Base-by-base conservation (phyloP, 2,329 filamentous ascomycete genomes). In the Chrysosporium queenslandicum region DNA sequence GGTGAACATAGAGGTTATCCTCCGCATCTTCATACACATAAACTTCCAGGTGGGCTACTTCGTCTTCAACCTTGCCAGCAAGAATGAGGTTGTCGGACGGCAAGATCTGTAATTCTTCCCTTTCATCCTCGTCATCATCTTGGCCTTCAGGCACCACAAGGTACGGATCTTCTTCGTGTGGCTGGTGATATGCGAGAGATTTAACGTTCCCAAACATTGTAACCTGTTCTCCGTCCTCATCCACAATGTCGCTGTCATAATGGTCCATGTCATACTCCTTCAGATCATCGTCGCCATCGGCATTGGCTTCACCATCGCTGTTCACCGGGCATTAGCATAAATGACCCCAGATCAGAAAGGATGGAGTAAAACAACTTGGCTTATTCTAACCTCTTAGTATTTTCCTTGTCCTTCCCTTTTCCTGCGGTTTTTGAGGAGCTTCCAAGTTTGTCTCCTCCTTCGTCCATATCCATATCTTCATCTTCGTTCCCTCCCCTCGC, bases 1-100 rank as follows among this genome's bases (percentile, higher is more conserved):
- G 92, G 73, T 98, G 92, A 21, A 98, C 91, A 68, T 98, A 98
- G 56, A 98, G 83, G 67, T 98, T 98, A 71, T 97, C 92, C 41
- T 84, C 86, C 56, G 82, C 82, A 62, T 97, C 92, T 69, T 98
- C 92, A 71, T 97, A 98, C 25, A 98, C 89, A 64, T 97, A 96
- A 18, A 97, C 86, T 68, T 98, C 92, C 23, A 98, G 77, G 69
- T 97, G 91, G 16, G 92, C 91, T 56, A 98, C 83, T 67, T 98
- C 92, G 62, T 98, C 92, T 70, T 98, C 92, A 48, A 97, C 85
- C 72, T 95, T 91, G 58, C 89, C 90, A 9, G 91, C 87, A 45
- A 98, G 75, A 30, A 98, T 78, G 55, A 98, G 76, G 67, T 97
- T 98, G 71, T 98, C 92, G 14, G 87, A 92, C 2, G 87, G 82